Evolutionary conservation across 1,139 yeast species (phyloP), one percentile per base, ranked within the genome.

Genomic region (Pichia sp.): DNA sequence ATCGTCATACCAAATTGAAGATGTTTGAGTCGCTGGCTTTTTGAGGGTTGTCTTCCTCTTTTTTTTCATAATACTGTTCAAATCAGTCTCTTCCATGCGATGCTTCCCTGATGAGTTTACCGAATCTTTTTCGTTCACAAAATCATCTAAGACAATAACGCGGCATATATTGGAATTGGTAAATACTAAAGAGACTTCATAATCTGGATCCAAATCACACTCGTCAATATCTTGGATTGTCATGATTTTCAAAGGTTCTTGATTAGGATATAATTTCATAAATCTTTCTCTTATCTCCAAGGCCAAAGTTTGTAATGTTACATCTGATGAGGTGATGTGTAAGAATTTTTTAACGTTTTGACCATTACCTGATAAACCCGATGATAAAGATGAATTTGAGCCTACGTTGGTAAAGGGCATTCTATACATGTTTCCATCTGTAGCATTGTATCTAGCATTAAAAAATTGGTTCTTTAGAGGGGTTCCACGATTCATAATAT

Each of bases 121-220:
- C 26, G 28, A 27, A 27, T 34, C n/a, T 6, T 33, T 11, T 4
- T 16, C 36, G 27, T 44, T 33, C 8, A 27, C 31, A 31, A 60
- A 56, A 5, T 70, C 74, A 47, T 69, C 68, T 31, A 64, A 64
- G n/a, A 79, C 67, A 3, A 80, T 57, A 1, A 81, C 80, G 42
- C 81, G 65, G 16, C 84, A 68, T 3, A 74, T 62, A 50, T 77
- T 81, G 38, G 76, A 78, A 29, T 70, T 66, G 33, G 65, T 70
- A 55, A 85, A 81, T 6, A 83, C 79, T 53, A 82, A 86, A 7
- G 72, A 72, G 0, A 79, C 81, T 4, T 62, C 51, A 53, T 79
- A 85, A 48, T 84, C 95, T 0, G 88, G 87, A 60, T 85, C 95
- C 52, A 85, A 64, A 59, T 85, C 95, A 55, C 88, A 83, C 49